Percentiles rank a stretch among this genome's conserved stretches.
These are phyloP conservation scores for Monosporascus sp. DNA, from an alignment of 2,329 filamentous ascomycete genomes.

Conservation along the genomic window DNA sequence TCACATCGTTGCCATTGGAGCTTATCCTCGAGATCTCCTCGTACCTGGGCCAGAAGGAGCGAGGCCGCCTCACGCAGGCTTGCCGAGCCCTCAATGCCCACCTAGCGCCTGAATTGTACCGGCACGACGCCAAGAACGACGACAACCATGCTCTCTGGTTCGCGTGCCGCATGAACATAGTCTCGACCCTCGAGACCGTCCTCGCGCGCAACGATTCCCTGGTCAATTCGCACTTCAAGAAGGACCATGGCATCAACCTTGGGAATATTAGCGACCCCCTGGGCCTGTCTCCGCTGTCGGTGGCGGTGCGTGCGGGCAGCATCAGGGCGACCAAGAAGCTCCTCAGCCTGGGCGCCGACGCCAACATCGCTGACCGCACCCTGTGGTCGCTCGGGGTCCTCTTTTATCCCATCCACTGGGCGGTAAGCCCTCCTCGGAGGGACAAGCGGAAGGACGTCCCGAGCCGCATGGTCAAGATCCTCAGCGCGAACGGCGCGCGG, in stretches of 20 bases:
- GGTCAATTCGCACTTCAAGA: neutral
- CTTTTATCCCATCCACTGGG: too few species aligned
- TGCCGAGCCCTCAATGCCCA: neutral
- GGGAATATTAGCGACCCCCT: neutral
- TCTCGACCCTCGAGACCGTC: neutral
- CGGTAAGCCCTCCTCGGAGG: too few species aligned
- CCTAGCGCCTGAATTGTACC: neutral
- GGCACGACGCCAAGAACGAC: neutral
- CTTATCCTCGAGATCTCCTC: neutral
- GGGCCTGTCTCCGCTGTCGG: neutral
- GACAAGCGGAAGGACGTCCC: too few species aligned
- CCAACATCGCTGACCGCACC: too few species aligned
- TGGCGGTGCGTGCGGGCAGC: neutral
- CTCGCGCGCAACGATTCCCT: neutral
- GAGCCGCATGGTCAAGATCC: too few species aligned
- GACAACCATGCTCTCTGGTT: neutral
- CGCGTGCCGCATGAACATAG: neutral
- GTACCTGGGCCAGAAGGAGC: neutral
- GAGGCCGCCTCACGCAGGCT: neutral
- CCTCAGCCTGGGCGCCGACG: too few species aligned
- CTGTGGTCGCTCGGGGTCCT: too few species aligned
- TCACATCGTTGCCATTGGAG: neutral
- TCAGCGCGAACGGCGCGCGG: neutral
- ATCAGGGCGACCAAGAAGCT: too few species aligned
- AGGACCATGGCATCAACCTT: neutral